A percentile compares a stretch with the other conserved stretches of the same genome.
These are phyloP conservation scores for Gorgonomyces haynaldii DNA, from an alignment of 192 early-diverging fungal genomes.

Conservation along the genomic window DNA sequence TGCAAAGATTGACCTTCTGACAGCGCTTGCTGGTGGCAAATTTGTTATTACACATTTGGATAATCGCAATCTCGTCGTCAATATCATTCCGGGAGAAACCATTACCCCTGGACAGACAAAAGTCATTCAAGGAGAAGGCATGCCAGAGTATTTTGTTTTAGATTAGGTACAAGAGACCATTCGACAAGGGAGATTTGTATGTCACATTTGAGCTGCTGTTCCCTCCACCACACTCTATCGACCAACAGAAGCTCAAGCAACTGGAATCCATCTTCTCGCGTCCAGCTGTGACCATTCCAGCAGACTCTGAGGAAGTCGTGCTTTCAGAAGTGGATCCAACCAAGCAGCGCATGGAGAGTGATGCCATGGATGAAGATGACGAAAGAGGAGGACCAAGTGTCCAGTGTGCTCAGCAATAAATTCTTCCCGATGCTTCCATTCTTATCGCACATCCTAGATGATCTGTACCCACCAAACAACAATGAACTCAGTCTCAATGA, in stretches of 20 bases:
- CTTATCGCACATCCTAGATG: too few relatives aligned
- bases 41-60: constrained; percentile 88
- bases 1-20: constrained; percentile 86
- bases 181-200: constrained; percentile 83
- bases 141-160: constrained; percentile 65
- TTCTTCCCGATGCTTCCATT: too few relatives aligned
- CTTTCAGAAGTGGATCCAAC: constrained; percentile 63
- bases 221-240: constrained; percentile 75
- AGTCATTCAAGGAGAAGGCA: constrained; percentile 80
- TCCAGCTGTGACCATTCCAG: constrained; percentile 10
- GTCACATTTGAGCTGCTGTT: constrained; percentile 89
- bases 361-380: constrained; percentile 53
- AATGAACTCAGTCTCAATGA: too few relatives aligned
- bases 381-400: constrained; percentile 65
- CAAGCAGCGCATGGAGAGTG: constrained; percentile 43
- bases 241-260: constrained; percentile 52
- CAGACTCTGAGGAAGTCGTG: constrained; percentile 73
- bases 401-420: constrained; percentile 94
- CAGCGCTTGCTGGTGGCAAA: constrained; percentile 90
- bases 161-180: constrained; percentile 41
- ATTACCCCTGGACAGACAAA: constrained; percentile 90
- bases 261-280: constrained; percentile 72
- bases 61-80: constrained; percentile 75
- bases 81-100: constrained; percentile 85
- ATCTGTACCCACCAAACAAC: too few relatives aligned